Evolutionary conservation across 257 asterid species (phyloP).

Genomic region (Jacaranda copaia): DNA sequence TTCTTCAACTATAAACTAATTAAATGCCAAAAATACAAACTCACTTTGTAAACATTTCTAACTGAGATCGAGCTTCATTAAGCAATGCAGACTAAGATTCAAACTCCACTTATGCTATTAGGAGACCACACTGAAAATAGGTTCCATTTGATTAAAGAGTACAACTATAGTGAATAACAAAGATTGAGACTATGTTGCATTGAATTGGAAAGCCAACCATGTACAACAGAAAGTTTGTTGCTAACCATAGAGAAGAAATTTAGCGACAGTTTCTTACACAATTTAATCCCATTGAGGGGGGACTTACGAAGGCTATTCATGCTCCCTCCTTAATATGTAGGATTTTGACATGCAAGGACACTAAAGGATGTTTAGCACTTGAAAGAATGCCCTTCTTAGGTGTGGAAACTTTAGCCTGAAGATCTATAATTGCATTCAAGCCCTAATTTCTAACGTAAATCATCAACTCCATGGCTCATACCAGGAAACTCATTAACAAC

Average conservation of each 20-base stretch:
- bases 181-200: not conserved
- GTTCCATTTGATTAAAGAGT: constrained; percentile 58
- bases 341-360: constrained; percentile 16
- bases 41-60: constrained; percentile 81
- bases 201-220: constrained; percentile 13
- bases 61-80: constrained; percentile 80
- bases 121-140: constrained; percentile 67
- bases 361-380: no score
- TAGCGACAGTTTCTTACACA: constrained; percentile 70
- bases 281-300: constrained; percentile 63
- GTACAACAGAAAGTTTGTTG: constrained; percentile 20
- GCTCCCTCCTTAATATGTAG: constrained; percentile 49
- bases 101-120: constrained; percentile 92
- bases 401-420: no score
- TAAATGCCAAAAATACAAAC: constrained; percentile 16
- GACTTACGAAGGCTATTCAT: constrained; percentile 55
- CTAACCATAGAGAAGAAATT: constrained; percentile 76
- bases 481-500: no score
- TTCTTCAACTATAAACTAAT: constrained; percentile 3
- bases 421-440: no score
- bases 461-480: no score
- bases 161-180: constrained; percentile 12
- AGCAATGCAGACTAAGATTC: constrained; percentile 91
- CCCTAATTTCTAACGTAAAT: no score
- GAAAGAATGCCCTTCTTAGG: no score